These are phyloP conservation scores for Amphicarpaea edgeworthii DNA, from an alignment of 306 rosid genomes.

Conservation along the genomic window DNA sequence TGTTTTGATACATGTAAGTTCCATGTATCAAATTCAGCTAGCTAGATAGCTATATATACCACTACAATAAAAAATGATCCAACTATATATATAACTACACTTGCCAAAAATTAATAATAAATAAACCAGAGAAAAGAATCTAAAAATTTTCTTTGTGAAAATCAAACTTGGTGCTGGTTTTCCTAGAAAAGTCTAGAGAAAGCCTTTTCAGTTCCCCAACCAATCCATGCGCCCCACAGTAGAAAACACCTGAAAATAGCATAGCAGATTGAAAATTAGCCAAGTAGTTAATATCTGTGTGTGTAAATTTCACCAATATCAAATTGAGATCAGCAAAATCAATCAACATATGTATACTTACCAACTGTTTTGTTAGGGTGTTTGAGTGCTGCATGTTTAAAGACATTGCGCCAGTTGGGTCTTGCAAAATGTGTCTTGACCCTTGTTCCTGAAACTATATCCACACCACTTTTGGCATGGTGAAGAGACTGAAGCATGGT, in stretches of 20 bases:
- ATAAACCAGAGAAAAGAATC: constrained; percentile 3
- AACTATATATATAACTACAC: constrained; percentile 33
- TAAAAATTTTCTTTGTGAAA: constrained; percentile 91
- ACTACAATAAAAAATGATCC: constrained; percentile 29
- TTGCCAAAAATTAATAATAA: neutral
- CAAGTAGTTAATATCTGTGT: neutral
- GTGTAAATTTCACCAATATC: neutral
- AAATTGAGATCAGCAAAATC: neutral
- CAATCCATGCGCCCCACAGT: constrained; percentile 80
- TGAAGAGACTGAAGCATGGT: constrained; percentile 87
- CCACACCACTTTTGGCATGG: constrained; percentile 77
- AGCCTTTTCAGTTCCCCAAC: constrained; percentile 70
- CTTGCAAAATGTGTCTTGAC: constrained; percentile 88
- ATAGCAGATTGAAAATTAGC: neutral
- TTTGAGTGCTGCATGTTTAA: constrained; percentile 66
- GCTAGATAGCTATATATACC: no score
- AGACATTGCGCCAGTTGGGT: constrained; percentile 83
- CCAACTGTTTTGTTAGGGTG: constrained; percentile 76
- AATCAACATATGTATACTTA: constrained; percentile 41
- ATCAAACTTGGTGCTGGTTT: constrained; percentile 85
- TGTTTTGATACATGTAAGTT: constrained; percentile 6
- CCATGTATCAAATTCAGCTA: constrained; percentile 18
- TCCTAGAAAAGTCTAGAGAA: constrained; percentile 78
- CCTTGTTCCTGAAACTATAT: constrained; percentile 78
- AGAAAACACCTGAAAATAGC: constrained; percentile 73